Base-by-base conservation (phyloP, 495 filamentous ascomycete species). In the Daldinia childiae region DNA sequence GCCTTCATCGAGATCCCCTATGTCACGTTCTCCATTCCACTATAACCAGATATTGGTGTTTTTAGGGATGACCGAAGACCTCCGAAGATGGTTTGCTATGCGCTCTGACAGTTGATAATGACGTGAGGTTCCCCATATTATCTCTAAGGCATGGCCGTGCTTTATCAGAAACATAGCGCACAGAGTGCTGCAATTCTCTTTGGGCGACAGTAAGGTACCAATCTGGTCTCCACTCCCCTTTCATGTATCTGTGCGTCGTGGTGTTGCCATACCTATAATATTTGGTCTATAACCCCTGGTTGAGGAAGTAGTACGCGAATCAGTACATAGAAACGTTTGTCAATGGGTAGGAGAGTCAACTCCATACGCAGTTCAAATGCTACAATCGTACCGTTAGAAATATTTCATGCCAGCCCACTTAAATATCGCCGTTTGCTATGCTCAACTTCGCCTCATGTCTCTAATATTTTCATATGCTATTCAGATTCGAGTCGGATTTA, bases 101-200 rank as follows among this genome's bases (percentile, higher is more conserved):
- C 62, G 68, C 68, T 66, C 62, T 62, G 68, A 62, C 68, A 34
- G 66, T 3, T 38, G 29, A 32, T 26, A 14, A 32, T 51, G 19
- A 38, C 48, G 48, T 32, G 27, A 48, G 45, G 48, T 55, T 56
- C 64, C 34, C 64, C 56, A 65, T 59, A 58, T 39, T 62, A 50
- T 2, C 63, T 54, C 3, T 29, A 34, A n/a, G 48, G 36, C 27
- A 51, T 55, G 21, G n/a, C 36, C 30, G 36, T 26, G 52, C 55
- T 29, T 63, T 48, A 41, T 67, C 55, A 55, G 43, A 64, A 66
- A 67, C 17, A 29, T 62, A 65, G 66, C 38, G 45, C 62, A 39
- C 34, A 58, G 17, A 39, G 56, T 29, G 32, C 17, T 38, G 48
- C 21, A 36, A n/a, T 24, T 62, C 38, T 38, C 36, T 41, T 41